Conservation (phyloP, 192 early-diverging fungal genomes). For the Podochytrium sp. region DNA sequence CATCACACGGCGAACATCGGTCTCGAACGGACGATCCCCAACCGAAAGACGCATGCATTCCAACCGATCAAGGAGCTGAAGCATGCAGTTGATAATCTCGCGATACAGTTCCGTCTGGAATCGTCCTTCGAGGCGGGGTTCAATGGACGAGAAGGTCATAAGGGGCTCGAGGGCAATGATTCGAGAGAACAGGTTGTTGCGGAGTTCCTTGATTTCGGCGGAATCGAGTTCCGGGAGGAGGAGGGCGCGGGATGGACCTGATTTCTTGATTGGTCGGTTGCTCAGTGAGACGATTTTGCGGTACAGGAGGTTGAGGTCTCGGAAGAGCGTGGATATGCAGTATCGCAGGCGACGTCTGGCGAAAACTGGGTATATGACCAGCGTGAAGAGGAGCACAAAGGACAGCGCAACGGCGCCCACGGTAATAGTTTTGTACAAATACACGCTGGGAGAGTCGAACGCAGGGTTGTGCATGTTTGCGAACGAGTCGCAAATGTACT, state of each 20-base stretch:
- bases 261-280: neutral
- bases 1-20: neutral
- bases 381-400: constrained; percentile 13
- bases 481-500: constrained; percentile 22
- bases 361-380: constrained; percentile 26
- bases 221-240: neutral
- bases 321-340: neutral
- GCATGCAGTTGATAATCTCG: constrained; percentile 6
- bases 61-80: constrained; percentile 2
- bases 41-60: neutral
- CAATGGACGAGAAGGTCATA: neutral
- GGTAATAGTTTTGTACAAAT: constrained; percentile 10
- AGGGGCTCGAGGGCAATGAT: constrained; percentile 12
- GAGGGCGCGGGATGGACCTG: neutral
- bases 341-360: constrained; percentile 10
- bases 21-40: neutral
- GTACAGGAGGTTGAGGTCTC: constrained; percentile 1
- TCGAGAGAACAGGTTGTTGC: neutral
- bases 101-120: constrained; percentile 16
- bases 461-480: constrained; percentile 3
- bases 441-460: constrained; percentile 16
- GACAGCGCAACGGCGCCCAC: neutral
- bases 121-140: constrained; percentile 12
- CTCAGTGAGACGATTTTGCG: neutral
- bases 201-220: neutral